phyloP scores from a whole-genome alignment of 2,329 filamentous ascomycete genomes.

The Beauveria australis region DNA sequence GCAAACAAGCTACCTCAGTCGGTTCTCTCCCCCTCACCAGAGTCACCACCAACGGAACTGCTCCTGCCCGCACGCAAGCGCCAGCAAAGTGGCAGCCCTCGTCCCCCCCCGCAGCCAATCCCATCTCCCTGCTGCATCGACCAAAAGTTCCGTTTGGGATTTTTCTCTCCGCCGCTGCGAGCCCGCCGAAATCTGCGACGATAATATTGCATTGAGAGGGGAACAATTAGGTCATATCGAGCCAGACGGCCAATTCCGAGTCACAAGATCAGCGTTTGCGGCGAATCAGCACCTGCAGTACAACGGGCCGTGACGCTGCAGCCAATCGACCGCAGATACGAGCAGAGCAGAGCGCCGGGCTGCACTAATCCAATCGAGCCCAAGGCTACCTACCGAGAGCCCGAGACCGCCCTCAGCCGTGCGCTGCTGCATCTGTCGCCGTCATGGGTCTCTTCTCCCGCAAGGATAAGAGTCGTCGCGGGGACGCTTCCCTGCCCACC shows the following conservation, averaged over 20 bases:
- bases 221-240: not conserved
- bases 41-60: not conserved
- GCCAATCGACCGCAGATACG: conserved; percentile 5
- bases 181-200: conserved; percentile 1
- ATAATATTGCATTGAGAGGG: conserved; percentile 1
- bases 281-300: conserved; percentile 10
- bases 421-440: conserved; percentile 10
- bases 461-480: conserved; percentile 42
- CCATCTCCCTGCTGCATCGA: not conserved
- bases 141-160: not conserved
- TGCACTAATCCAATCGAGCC: not conserved
- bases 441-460: conserved; percentile 50
- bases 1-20: no score
- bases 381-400: not conserved
- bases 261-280: conserved; percentile 7
- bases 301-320: conserved; percentile 6
- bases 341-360: not conserved
- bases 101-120: conserved; percentile 1
- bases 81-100: not conserved
- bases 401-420: not conserved
- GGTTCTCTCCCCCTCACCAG: not conserved
- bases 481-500: conserved; percentile 32
- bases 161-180: not conserved
- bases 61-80: not conserved
- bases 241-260: conserved; percentile 9